These are phyloP conservation scores for Kluyveromyces aestuarii DNA, from an alignment of 805 yeast species.

Conservation along the genomic window DNA sequence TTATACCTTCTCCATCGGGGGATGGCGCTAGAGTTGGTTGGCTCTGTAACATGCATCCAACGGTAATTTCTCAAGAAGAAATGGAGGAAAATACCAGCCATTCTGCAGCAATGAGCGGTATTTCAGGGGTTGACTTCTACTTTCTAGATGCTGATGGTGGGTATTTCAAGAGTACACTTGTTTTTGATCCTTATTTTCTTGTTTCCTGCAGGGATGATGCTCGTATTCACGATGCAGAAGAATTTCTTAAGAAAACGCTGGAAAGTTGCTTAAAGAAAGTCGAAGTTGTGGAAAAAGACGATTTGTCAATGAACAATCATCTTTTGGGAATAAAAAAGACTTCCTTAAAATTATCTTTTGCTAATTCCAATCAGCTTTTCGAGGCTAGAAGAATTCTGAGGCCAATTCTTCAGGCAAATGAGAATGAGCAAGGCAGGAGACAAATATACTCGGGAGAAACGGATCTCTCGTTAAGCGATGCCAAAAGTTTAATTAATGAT, in stretches of 20 bases:
- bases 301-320: slow-evolving; percentile 77
- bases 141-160: slow-evolving; percentile 97
- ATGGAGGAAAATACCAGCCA: slow-evolving; percentile 6
- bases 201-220: slow-evolving; percentile 44
- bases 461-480: slow-evolving; percentile 29
- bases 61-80: slow-evolving; percentile 48
- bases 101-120: slow-evolving; percentile 36
- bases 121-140: slow-evolving; percentile 87
- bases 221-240: slow-evolving; percentile 65
- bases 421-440: slow-evolving; percentile 47
- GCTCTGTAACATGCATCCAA: slow-evolving; percentile 91
- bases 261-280: slow-evolving; percentile 56
- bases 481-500: slow-evolving; percentile 57
- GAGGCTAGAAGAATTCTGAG: slow-evolving; percentile 61
- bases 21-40: slow-evolving; percentile 49
- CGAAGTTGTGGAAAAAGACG: slow-evolving; percentile 59
- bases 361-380: slow-evolving; percentile 62
- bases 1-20: slow-evolving; percentile 53
- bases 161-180: slow-evolving; percentile 76
- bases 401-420: slow-evolving; percentile 66
- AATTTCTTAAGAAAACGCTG: slow-evolving; percentile 56
- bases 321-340: slow-evolving; percentile 62
- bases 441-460: slow-evolving; percentile 42
- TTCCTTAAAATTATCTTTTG: slow-evolving; percentile 61
- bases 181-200: slow-evolving; percentile 81